These are phyloP conservation scores for Fragilaria crotonensis DNA, from an alignment of 108 stramenopile genomes.

Conservation along the genomic window DNA sequence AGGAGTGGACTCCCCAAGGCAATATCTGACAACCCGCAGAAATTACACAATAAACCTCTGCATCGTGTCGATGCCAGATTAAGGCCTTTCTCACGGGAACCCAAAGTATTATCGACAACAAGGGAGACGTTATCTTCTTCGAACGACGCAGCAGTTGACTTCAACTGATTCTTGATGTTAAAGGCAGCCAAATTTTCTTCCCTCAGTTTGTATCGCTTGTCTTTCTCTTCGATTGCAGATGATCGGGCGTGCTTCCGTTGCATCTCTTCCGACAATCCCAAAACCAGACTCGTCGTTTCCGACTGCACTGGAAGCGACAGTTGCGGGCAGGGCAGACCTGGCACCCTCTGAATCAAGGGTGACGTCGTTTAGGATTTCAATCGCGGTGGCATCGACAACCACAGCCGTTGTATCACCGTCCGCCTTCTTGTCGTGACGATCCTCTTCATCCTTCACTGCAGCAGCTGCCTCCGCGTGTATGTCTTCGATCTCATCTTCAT, in stretches of 20 bases:
- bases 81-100: slow-evolving; percentile 41
- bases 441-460: not conserved
- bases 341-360: slow-evolving; percentile 3
- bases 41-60: slow-evolving; percentile 45
- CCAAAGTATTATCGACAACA: slow-evolving; percentile 52
- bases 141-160: slow-evolving; percentile 66
- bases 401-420: slow-evolving; percentile 3
- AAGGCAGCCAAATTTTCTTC: slow-evolving; percentile 65
- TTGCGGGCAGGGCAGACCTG: not conserved
- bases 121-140: slow-evolving; percentile 61
- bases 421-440: not conserved
- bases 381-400: slow-evolving; percentile 27
- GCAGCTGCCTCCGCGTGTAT: not conserved
- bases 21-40: slow-evolving; percentile 70
- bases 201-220: slow-evolving; percentile 47
- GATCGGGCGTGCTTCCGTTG: slow-evolving; percentile 34
- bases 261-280: slow-evolving; percentile 44
- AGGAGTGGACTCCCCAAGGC: slow-evolving; percentile 71
- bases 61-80: slow-evolving; percentile 45
- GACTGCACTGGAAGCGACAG: slow-evolving; percentile 3
- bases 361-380: slow-evolving; percentile 33
- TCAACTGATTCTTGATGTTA: slow-evolving; percentile 55
- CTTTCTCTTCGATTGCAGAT: slow-evolving; percentile 37
- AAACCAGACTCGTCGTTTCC: too few relatives aligned
- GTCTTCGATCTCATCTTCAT: slow-evolving; percentile 17